A percentile compares a stretch with the other conserved stretches of the same genome.
Conservation (phyloP, 1,284 basidiomycete species). For the Fomitiporia mediterranea region DNA sequence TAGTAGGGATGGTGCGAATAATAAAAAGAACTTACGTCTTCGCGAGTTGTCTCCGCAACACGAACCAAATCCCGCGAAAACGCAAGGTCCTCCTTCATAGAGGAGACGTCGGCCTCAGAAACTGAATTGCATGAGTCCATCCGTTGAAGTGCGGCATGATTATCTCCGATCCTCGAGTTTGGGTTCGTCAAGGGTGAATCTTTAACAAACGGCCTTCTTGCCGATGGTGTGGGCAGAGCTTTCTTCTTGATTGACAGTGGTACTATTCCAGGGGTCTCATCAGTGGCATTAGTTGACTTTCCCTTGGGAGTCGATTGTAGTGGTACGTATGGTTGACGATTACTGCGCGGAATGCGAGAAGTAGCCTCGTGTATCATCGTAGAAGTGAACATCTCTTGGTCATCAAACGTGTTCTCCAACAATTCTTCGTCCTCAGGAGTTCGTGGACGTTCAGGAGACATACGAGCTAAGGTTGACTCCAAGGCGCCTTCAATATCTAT, state of each 20-base stretch:
- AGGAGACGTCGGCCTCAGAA: neutral
- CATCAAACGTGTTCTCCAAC: neutral
- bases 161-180: neutral
- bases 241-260: constrained; percentile 81
- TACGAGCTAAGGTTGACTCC: constrained; percentile 36
- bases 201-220: constrained; percentile 39
- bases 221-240: constrained; percentile 41
- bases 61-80: constrained; percentile 36
- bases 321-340: constrained; percentile 56
- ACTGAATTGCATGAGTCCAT: neutral
- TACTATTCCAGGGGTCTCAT: constrained; percentile 39
- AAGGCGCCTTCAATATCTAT: constrained; percentile 41
- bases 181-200: constrained; percentile 43
- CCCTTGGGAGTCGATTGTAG: constrained; percentile 47
- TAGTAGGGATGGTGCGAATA: neutral
- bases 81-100: neutral
- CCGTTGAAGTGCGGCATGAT: neutral
- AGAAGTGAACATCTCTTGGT: neutral
- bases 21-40: constrained; percentile 49
- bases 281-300: constrained; percentile 22
- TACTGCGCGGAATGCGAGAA: constrained; percentile 60
- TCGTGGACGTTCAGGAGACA: constrained; percentile 22
- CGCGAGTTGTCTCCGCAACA: constrained; percentile 51
- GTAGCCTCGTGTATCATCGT: constrained; percentile 26
- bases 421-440: constrained; percentile 14